A percentile compares a stretch with the other conserved stretches of the same genome.
Conservation (phyloP, 768 basidiomycete species). For the Clitopilus passeckerianus region DNA sequence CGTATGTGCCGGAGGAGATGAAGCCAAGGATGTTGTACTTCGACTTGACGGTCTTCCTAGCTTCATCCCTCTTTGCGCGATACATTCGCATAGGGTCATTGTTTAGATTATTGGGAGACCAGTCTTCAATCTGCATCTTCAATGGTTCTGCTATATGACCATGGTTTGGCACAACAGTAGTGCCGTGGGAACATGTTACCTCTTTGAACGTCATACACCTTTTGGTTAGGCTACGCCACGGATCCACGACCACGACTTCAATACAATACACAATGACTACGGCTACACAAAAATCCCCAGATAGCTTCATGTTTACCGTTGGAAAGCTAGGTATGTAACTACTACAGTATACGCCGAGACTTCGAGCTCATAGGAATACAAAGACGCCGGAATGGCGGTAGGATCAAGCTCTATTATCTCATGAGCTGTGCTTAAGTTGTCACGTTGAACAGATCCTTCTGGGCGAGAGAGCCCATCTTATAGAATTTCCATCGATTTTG, state of each 20-base stretch:
- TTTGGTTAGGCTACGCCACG: neutral
- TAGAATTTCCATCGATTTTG: slow-evolving; percentile 96
- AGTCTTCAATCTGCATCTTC: slow-evolving; percentile 23
- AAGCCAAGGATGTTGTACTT: slow-evolving; percentile 94
- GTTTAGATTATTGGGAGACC: slow-evolving; percentile 38
- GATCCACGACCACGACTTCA: neutral
- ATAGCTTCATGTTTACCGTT: slow-evolving; percentile 88
- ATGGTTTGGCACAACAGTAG: neutral
- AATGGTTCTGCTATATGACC: neutral
- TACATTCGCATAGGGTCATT: slow-evolving; percentile 86
- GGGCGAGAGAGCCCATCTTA: slow-evolving; percentile 91
- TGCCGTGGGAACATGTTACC: neutral
- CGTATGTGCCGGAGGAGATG: slow-evolving; percentile 97
- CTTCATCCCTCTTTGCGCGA: slow-evolving; percentile 70
- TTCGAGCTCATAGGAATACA: slow-evolving; percentile 7
- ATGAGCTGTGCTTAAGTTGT: slow-evolving; percentile 2
- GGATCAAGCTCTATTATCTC: slow-evolving; percentile 8
- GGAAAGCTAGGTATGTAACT: slow-evolving; percentile 81
- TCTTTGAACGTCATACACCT: slow-evolving; percentile 1
- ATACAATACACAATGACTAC: neutral
- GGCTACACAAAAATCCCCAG: slow-evolving; percentile 30
- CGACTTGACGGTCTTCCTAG: slow-evolving; percentile 61
- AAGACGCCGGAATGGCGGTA: slow-evolving; percentile 95
- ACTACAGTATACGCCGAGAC: neutral
- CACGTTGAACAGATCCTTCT: slow-evolving; percentile 65